A percentile compares a stretch with the other conserved stretches of the same genome.
Conservation (phyloP, 257 asterid genomes). For the Solanum bulbocastanum region DNA sequence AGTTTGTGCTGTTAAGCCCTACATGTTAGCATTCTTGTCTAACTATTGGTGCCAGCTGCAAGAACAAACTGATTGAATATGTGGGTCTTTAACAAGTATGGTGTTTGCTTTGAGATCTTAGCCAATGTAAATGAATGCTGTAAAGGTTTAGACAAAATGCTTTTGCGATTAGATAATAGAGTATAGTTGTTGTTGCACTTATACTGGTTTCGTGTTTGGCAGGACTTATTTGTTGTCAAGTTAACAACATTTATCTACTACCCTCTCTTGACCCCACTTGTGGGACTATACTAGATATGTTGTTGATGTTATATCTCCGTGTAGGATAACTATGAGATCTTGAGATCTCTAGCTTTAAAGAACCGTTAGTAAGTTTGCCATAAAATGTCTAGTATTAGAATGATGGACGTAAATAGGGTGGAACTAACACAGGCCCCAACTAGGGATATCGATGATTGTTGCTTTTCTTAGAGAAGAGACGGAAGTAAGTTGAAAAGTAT, state of each 20-base stretch:
- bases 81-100: neutral
- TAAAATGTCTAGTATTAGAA: neutral
- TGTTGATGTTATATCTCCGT: neutral
- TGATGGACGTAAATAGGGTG: neutral
- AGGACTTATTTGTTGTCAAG: neutral
- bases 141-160: neutral
- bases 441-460: neutral
- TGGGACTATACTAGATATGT: neutral
- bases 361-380: neutral
- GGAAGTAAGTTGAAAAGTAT: neutral
- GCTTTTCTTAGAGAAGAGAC: neutral
- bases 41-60: neutral
- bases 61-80: neutral
- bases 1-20: neutral
- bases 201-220: neutral
- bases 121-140: neutral
- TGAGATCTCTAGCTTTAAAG: neutral
- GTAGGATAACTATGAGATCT: neutral
- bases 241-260: neutral
- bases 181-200: neutral
- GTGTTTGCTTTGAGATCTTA: neutral
- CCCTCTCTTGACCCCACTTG: neutral
- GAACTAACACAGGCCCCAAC: neutral
- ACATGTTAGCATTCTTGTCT: neutral
- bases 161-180: neutral